Evolutionary conservation across 371 early-diverging fungal species (phyloP), one percentile per base, ranked within the genome.

Genomic region (Circinella minor): DNA sequence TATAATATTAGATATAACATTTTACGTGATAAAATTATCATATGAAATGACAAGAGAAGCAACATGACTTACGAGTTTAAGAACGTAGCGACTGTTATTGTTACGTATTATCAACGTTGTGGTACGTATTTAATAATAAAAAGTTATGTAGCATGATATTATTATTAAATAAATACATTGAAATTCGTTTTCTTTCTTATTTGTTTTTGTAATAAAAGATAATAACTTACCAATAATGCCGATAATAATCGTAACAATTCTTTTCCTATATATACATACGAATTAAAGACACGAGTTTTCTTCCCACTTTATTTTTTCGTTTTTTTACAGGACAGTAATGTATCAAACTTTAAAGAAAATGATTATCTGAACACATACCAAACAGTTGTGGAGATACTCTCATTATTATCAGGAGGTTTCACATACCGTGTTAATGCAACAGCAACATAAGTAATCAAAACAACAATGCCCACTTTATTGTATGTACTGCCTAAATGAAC

Each of bases 211-310:
- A 20, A 14, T n/a, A 46, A 10, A 5, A 11, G 39, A 39, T 46
- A 17, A 5, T 1, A 62, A 62, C 51, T 38, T 59, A 66, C 66
- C 66, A 39, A 66, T 27, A 36, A 90, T 81, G 13, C 89, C 90
- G 36, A 87, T 72, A 65, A 88, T 80, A 51, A 90, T 77, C 10
- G 84, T 85, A 17, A 79, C 47, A 0, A 82, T 74, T 18, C 89
- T 77, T 67, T 86, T 82, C 82, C 85, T 85, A 59, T n/a, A 37
- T n/a, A 36, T 8, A 49, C 36, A 54, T 54, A 0, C 34, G 15
- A 4, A 63, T 43, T 13, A 37, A 47, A 47, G 0, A 3, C 3
- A 11, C 3, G 3, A 47, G 9, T 47, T 1, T 47, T 9, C 3
- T 9, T 9, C 3, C 47, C 47, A 47, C 47, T 15, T 11, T 47